Base-by-base conservation (phyloP, 2,329 filamentous ascomycete genomes). In the Ophiostoma montium region DNA sequence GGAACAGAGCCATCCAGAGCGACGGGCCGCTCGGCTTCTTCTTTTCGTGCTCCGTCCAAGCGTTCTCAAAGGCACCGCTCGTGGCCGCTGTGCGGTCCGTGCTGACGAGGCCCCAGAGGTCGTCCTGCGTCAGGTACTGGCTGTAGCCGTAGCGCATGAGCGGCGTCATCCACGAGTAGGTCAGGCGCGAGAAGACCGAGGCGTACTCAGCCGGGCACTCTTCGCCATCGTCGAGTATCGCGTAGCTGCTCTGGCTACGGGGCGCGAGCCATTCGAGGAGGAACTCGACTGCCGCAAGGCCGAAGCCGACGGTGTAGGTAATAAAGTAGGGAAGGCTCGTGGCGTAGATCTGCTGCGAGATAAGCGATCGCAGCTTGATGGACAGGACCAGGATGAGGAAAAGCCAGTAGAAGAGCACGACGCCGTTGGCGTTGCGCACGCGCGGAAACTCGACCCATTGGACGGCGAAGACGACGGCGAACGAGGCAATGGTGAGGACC, bases 81-180 rank as follows among this genome's bases (percentile, higher is more conserved):
- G 90, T 94, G 12, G 73, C 70, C 56, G 78, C 78, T 11, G 90
- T 94, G 32, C 83, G 83, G 61, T 96, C 90, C 52, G 75, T 70
- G 59, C 80, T 82, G 36, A 88, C 78, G 51, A 98, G 70, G 53
- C 87, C 90, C 94, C 94, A 98, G 21, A 98, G 74, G 63, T 98
- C 90, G 55, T 95, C 86, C 63, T 96, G 88, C 1, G 88, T 95
- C 53, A 98, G 71, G 63, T 80, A 98, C 52, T 89, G 79, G 60
- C 84, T 86, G 70, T 98, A 96, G 1, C 92, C 92, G 61, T 83
- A 83, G 61, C 81, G 88, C 92, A 98, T 98, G 76, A 98, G 70
- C 0, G 92, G 89, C 0, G 92, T 96, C 90, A 98, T 95, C 92
- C 92, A 98, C 49, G 84, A 82, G 64, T 98, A 98, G 0, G 90